phyloP scores from a whole-genome alignment of 2,329 filamentous ascomycete genomes.

The Arthrobotrys pseudoclavata region DNA sequence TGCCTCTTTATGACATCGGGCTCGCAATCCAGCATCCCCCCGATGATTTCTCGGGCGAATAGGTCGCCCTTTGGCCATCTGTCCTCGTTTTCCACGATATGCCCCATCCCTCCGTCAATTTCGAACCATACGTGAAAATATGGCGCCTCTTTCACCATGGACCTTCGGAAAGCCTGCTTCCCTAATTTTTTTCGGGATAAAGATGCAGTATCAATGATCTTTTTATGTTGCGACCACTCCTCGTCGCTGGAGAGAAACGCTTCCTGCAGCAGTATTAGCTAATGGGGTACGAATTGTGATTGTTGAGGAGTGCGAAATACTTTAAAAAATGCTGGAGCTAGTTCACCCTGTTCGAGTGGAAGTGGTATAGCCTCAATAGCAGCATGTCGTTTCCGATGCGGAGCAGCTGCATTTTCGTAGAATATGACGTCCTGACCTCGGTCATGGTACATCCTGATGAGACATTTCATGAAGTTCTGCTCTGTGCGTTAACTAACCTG shows the following conservation, averaged over 20 bases:
- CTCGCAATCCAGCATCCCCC: conserved; percentile 88
- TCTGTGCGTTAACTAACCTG: conserved; percentile 2
- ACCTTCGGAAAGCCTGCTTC: conserved; percentile 83
- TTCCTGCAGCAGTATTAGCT: conserved; percentile 69
- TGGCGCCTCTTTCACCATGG: conserved; percentile 93
- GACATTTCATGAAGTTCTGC: conserved; percentile 93
- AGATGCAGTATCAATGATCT: conserved; percentile 85
- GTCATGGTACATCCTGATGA: conserved; percentile 93
- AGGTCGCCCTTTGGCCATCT: conserved; percentile 91
- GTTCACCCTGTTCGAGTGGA: conserved; percentile 90
- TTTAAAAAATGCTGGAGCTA: conserved; percentile 91
- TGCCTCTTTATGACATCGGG: conserved; percentile 89
- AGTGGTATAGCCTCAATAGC: conserved; percentile 88
- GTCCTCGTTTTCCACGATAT: conserved; percentile 87
- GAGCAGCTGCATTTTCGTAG: conserved; percentile 94
- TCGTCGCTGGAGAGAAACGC: conserved; percentile 89
- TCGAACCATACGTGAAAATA: conserved; percentile 99
- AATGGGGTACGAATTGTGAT: background rate
- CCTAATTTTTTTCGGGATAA: conserved; percentile 75
- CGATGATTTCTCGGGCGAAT: conserved; percentile 91
- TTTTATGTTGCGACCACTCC: conserved; percentile 96
- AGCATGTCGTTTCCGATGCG: conserved; percentile 83
- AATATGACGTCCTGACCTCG: conserved; percentile 94
- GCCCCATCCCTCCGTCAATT: conserved; percentile 90
- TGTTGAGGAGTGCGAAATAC: conserved; percentile 16